Conservation (phyloP, 441 rosid species). For the Erodium texanum region DNA sequence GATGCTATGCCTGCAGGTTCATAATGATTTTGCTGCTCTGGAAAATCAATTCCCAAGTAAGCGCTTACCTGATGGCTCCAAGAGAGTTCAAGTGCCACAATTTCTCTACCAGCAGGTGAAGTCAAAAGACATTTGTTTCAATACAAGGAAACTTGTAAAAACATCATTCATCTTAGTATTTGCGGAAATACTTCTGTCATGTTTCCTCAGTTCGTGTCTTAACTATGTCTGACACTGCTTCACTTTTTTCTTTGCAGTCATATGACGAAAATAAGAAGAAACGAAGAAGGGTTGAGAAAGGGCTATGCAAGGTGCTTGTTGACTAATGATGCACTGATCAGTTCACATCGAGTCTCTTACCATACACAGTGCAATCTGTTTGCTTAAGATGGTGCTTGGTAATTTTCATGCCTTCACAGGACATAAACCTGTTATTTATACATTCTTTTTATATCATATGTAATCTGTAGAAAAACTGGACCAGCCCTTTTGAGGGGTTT, state of each 20-base stretch:
- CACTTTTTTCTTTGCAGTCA: constrained; percentile 23
- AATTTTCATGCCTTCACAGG: too few relatives aligned
- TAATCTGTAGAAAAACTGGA: too few relatives aligned
- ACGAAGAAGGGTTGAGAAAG: constrained; percentile 18
- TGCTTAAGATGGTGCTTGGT: too few relatives aligned
- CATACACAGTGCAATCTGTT: too few relatives aligned
- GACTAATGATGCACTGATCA: constrained; percentile 19
- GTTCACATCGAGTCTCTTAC: too few relatives aligned
- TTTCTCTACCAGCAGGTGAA: constrained; percentile 51
- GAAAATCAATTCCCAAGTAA: constrained; percentile 54
- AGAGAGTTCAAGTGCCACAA: constrained; percentile 62
- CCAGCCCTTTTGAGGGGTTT: too few relatives aligned
- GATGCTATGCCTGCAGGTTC: constrained; percentile 36
- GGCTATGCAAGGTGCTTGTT: constrained; percentile 34
- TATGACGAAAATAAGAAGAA: constrained; percentile 34
- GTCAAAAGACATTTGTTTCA: background rate
- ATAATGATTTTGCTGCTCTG: constrained; percentile 22
- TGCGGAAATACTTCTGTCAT: background rate
- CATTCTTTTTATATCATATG: too few relatives aligned
- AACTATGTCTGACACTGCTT: background rate
- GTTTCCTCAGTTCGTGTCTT: background rate
- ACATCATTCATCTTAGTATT: too few relatives aligned
- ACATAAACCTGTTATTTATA: too few relatives aligned
- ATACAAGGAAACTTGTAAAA: too few relatives aligned
- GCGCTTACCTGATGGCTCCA: constrained; percentile 79